Base-by-base conservation (phyloP, 148 eudicot genomes). In the Diospyros lotus region DNA sequence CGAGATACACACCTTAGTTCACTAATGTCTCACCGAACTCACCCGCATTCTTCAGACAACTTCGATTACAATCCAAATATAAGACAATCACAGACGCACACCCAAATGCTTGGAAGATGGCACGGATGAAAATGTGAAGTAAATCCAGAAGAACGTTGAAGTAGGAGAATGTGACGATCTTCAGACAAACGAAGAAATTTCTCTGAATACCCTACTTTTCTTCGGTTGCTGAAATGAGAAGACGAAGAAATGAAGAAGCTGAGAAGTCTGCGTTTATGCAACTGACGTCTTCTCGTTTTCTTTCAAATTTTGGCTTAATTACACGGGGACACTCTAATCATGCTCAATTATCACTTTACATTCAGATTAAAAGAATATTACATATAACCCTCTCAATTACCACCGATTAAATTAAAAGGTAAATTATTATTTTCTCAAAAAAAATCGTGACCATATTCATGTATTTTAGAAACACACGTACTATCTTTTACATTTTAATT, bases 1-100 rank as follows among this genome's bases (percentile, higher is more conserved):
- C 0, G 28, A 28, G 28, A 28, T 28, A 28, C 28, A 28, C 28
- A 28, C 28, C 70, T 54, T 67, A 28, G 51, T 68, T 68, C 58
- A 68, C 9, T 58, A 51, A 68, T 52, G 46, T 50, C 12, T 28
- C 72, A 53, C 18, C 52, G 53, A 52, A 38, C 53, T 38, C 45
- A 69, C 72, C 72, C 52, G 59, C 44, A 52, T 53, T 51, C 58
- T 69, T 69, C 72, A 69, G 59, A 69, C 38, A 28, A 7, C 17
- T 51, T 10, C 17, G 17, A 51, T 39, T 44, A 52, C 5, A 7
- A 68, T 42, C 55, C 41, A 28, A 28, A 17, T 17, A 9, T 9
- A 17, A 39, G 2, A 1, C 5, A 60, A 6, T 9, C 18, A 28
- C 48, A 55, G 9, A 67, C 12, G 5, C 28, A 9, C 41, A 67